phyloP scores from a whole-genome alignment of 257 asterid genomes.

The Solanum neorickii region DNA sequence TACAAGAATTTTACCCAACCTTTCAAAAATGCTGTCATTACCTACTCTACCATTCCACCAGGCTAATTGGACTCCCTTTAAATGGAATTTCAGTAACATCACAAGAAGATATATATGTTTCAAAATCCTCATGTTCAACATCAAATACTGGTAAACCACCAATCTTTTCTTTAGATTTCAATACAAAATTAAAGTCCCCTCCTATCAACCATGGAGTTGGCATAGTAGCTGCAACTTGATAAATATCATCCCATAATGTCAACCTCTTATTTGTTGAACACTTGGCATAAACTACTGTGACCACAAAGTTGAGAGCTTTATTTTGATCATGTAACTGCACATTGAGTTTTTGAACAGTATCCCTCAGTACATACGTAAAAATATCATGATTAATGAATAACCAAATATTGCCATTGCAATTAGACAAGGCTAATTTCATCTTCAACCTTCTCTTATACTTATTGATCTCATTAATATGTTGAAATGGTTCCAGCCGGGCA shows the following conservation, averaged over 20 bases:
- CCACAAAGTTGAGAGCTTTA: background rate
- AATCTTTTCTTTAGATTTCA: background rate
- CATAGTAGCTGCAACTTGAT: background rate
- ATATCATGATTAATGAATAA: background rate
- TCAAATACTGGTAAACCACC: background rate
- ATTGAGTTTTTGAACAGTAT: background rate
- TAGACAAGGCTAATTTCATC: background rate
- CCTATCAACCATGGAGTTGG: background rate
- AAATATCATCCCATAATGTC: background rate
- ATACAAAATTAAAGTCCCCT: background rate
- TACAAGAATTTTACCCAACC: background rate
- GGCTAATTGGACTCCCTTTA: background rate
- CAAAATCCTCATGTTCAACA: background rate
- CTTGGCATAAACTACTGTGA: background rate
- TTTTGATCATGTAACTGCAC: too few relatives aligned
- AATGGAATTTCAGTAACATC: too few relatives aligned
- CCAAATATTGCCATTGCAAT: background rate
- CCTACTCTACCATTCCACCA: background rate
- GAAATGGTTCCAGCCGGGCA: background rate
- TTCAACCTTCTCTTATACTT: background rate
- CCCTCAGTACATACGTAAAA: background rate
- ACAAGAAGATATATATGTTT: background rate
- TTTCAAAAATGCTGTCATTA: background rate
- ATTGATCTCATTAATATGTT: background rate
- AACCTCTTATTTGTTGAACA: background rate